These are phyloP conservation scores for Bruguiera hainesii DNA, from an alignment of 441 rosid genomes.

Conservation along the genomic window DNA sequence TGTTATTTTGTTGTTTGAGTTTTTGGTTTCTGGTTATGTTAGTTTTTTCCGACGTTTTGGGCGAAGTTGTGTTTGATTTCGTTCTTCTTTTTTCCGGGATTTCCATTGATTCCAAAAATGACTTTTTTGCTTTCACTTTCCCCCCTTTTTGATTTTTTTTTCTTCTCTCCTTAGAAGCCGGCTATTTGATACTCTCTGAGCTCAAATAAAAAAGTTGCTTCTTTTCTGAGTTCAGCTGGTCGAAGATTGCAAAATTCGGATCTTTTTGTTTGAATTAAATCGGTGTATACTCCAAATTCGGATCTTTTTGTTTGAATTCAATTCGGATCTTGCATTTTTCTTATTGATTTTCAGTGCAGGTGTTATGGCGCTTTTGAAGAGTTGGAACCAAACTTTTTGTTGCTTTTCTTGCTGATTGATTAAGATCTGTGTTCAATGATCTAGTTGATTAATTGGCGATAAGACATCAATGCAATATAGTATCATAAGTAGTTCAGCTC, in stretches of 20 bases:
- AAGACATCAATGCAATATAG: too few species aligned
- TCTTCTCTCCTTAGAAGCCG: not conserved
- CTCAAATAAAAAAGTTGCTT: slow-evolving; percentile 1
- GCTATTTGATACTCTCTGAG: not conserved
- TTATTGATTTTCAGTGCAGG: too few species aligned
- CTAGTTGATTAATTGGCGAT: too few species aligned
- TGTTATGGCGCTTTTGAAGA: too few species aligned
- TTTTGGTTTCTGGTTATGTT: not conserved
- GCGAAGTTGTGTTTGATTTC: slow-evolving; percentile 2
- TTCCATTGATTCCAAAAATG: not conserved
- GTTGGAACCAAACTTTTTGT: too few species aligned
- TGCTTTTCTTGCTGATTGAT: too few species aligned
- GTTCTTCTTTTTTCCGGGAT: not conserved
- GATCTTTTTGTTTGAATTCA: not conserved
- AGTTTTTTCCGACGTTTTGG: not conserved
- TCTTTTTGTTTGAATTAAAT: not conserved
- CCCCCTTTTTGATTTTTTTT: not conserved
- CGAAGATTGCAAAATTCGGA: slow-evolving; percentile 6
- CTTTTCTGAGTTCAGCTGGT: not conserved
- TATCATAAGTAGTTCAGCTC: too few species aligned
- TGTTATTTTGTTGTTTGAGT: slow-evolving; percentile 2
- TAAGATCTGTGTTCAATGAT: too few species aligned
- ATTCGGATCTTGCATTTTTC: too few species aligned
- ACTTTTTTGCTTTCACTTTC: not conserved
- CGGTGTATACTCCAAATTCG: too few species aligned